Percentiles rank a stretch among this genome's conserved stretches.
These are phyloP conservation scores for Sarocladium strictum DNA, from an alignment of 2,329 filamentous ascomycete species.

Conservation along the genomic window DNA sequence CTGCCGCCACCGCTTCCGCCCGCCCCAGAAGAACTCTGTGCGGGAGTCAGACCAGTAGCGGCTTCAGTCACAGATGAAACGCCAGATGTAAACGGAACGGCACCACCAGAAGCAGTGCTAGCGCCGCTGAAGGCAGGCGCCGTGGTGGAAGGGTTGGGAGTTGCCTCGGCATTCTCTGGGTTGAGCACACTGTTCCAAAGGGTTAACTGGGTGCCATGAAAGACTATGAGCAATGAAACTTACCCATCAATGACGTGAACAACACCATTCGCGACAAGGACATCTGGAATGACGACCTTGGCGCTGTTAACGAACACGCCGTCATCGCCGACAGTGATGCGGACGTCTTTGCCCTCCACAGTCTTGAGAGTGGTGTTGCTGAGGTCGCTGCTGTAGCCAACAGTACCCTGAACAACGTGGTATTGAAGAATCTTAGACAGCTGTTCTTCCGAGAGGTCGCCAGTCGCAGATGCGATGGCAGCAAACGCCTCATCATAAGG, in stretches of 20 bases:
- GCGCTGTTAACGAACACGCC: conserved; percentile 26
- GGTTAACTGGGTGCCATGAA: conserved; percentile 31
- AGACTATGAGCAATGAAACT: conserved; percentile 3
- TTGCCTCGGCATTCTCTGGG: conserved; percentile 25
- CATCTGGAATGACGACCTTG: conserved; percentile 23
- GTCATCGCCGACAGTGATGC: conserved; percentile 23
- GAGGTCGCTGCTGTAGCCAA: conserved; percentile 23
- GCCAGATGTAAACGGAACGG: conserved; percentile 50
- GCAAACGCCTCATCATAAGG: conserved; percentile 22
- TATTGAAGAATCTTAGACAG: conserved; percentile 22
- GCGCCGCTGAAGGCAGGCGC: conserved; percentile 48
- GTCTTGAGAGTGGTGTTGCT: conserved; percentile 20
- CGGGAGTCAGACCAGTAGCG: conserved; percentile 14
- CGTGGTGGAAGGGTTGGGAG: conserved; percentile 26
- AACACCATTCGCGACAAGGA: conserved; percentile 25
- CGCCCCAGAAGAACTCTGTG: background rate
- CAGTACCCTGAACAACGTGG: conserved; percentile 23
- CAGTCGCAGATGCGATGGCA: conserved; percentile 21
- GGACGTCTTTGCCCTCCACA: conserved; percentile 18
- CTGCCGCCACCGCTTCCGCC: background rate
- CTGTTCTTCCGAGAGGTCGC: conserved; percentile 15
- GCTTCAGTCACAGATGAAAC: conserved; percentile 21
- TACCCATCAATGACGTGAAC: conserved; percentile 26
- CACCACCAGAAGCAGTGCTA: conserved; percentile 34
- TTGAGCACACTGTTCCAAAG: conserved; percentile 41